A percentile compares a stretch with the other conserved stretches of the same genome.
Conservation (phyloP, 176 grass and related monocot species). For the Triticum aestivum region IWGSC_CS_RefSeq_v2.1 NC_057803.1:663220066-663220565, state of each 20-base stretch:
- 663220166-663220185: too few relatives aligned
- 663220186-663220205: too few relatives aligned
- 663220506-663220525: not conserved
- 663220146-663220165: too few relatives aligned
- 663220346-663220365: not conserved
- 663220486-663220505: not conserved
- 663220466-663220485: not conserved
- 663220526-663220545: not conserved
- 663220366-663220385: not conserved
- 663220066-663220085: too few relatives aligned
- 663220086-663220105: too few relatives aligned
- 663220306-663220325: conserved; percentile 2
- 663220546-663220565: not conserved
- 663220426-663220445: not conserved
- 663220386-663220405: not conserved
- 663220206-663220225: not conserved
- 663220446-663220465: not conserved
- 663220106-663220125: too few relatives aligned
- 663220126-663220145: too few relatives aligned
- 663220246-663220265: not conserved
- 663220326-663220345: not conserved
- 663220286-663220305: not conserved
- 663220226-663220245: not conserved
- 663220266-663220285: not conserved
- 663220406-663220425: not conserved